Evolutionary conservation across 805 yeast genomes (phyloP).

Genomic region (Kodamaea fukazawae): DNA sequence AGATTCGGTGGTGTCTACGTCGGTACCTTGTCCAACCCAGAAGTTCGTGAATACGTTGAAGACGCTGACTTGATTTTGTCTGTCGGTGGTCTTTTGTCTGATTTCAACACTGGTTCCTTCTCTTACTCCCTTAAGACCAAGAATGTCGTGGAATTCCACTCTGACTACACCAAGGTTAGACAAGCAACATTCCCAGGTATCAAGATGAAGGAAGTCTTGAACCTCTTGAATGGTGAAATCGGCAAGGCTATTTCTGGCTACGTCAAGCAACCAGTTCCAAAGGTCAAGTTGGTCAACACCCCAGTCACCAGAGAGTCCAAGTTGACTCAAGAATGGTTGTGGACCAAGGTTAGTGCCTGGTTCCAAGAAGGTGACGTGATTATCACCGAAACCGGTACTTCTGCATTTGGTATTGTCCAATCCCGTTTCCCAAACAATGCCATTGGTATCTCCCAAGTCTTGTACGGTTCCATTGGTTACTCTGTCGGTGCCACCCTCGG

Average conservation of each 20-base stretch:
- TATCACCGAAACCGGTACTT: constrained; percentile 36
- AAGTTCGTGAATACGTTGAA: constrained; percentile 26
- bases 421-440: constrained; percentile 28
- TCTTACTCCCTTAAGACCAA: constrained; percentile 31
- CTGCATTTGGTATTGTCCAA: constrained; percentile 35
- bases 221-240: constrained; percentile 17
- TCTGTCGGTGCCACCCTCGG: constrained; percentile 35
- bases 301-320: constrained; percentile 13
- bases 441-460: constrained; percentile 33
- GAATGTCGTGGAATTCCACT: constrained; percentile 33
- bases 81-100: constrained; percentile 28
- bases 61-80: constrained; percentile 27
- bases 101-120: constrained; percentile 33
- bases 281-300: constrained; percentile 12
- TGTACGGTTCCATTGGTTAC: constrained; percentile 38
- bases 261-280: constrained; percentile 21
- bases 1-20: constrained; percentile 30
- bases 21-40: constrained; percentile 27
- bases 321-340: constrained; percentile 30
- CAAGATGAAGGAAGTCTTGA: constrained; percentile 29
- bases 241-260: constrained; percentile 13
- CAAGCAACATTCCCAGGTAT: constrained; percentile 31
- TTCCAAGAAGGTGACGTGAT: constrained; percentile 32
- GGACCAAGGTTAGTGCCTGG: constrained; percentile 28
- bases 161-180: constrained; percentile 31